A percentile compares a stretch with the other conserved stretches of the same genome.
phyloP scores from a whole-genome alignment of 495 filamentous ascomycete species.

The Xylaria grammica region DNA sequence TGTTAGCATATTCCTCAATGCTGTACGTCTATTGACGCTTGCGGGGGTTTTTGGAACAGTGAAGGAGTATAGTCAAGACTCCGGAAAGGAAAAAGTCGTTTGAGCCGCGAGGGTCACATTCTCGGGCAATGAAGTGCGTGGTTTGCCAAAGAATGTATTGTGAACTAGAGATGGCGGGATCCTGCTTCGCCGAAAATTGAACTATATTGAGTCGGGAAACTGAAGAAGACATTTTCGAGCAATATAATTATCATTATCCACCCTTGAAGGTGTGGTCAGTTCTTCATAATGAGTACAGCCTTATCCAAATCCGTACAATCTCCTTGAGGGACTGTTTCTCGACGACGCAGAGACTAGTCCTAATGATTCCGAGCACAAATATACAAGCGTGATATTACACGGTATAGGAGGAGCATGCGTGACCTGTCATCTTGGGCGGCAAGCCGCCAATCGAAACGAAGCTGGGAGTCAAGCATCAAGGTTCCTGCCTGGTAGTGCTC shows the following conservation, averaged over 20 bases:
- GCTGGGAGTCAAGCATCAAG: slow-evolving; percentile 22
- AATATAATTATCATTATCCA: slow-evolving; percentile 27
- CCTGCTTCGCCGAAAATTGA: background rate
- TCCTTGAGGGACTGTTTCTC: background rate
- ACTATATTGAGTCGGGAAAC: background rate
- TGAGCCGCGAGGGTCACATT: background rate
- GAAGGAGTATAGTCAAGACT: background rate
- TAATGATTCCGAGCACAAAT: slow-evolving; percentile 9
- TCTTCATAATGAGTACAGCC: slow-evolving; percentile 22
- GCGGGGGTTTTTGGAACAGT: slow-evolving; percentile 54
- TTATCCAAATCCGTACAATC: slow-evolving; percentile 15
- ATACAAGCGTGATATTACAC: slow-evolving; percentile 24
- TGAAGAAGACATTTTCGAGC: background rate
- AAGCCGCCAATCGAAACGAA: slow-evolving; percentile 18
- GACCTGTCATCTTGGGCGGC: slow-evolving; percentile 1
- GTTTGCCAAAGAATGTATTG: background rate
- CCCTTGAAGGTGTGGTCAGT: slow-evolving; percentile 12
- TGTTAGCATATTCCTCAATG: slow-evolving; percentile 56
- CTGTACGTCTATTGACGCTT: slow-evolving; percentile 56
- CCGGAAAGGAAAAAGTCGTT: slow-evolving; percentile 11
- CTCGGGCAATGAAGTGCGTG: background rate
- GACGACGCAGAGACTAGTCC: background rate
- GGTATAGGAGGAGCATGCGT: slow-evolving; percentile 3
- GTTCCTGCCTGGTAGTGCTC: slow-evolving; percentile 22
- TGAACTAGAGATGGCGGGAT: background rate